Evolutionary conservation across 176 grass and related monocot species (phyloP), one percentile per base, ranked within the genome.

Genomic region (Carex littledalei): DNA sequence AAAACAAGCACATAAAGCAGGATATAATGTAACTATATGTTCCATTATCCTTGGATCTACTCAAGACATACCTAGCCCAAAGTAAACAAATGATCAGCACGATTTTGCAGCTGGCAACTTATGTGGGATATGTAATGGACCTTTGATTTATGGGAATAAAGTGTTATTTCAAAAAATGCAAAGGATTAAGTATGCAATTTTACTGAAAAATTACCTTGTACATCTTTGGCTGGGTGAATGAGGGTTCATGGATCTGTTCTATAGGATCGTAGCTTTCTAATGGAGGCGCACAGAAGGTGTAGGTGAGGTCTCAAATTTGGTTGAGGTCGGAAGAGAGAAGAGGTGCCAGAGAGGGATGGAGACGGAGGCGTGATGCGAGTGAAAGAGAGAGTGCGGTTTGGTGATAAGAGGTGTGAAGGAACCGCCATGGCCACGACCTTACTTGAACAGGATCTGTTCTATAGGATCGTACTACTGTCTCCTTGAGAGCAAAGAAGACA

Each of bases 181-280:
- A 55, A 54, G 47, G 47, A 78, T 32, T 13, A 17, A 78, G 14
- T 50, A 78, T 2, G 5, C 22, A 32, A 78, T 10, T 56, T 53
- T 56, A 26, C 13, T 56, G 9, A 13, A 73, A 83, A 14, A 31
- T 85, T 80, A 98, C 95, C 95, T 93, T 76, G 81, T 98, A 98
- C 95, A 98, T 98, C 85, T 93, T 98, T 68, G 95, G 95, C 49
- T 98, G 95, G 31, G 95, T 98, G 82, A 98, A 98, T 56, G 95
- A 98, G n/a, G 95, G 95, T 37, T 98, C 95, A 58, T 98, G n/a
- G n/a, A n/a, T n/a, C n/a, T n/a, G n/a, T n/a, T n/a, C n/a, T n/a
- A n/a, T n/a, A n/a, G n/a, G n/a, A n/a, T n/a, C n/a, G n/a, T n/a
- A 90, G 86, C 78, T 83, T 93, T 83, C 32, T 71, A 41, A 85